phyloP scores from a whole-genome alignment of 129 eudicot genomes.

The Saposhnikovia divaricata region DNA sequence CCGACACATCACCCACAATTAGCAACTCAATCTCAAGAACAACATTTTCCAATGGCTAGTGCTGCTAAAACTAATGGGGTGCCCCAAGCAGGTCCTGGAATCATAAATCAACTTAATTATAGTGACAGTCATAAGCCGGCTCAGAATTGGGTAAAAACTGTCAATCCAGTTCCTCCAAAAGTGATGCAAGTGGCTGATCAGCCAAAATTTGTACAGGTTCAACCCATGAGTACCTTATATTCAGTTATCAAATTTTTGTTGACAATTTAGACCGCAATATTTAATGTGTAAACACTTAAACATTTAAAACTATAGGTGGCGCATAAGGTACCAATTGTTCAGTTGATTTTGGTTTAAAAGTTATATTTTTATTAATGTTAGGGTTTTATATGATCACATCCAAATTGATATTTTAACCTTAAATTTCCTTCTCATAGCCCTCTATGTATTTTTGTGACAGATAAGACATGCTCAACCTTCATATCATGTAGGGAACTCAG shows the following conservation, averaged over 20 bases:
- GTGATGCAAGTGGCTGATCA: background rate
- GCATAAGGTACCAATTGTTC: background rate
- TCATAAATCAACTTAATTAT: constrained; percentile 18
- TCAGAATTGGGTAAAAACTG: constrained; percentile 20
- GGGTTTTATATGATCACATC: background rate
- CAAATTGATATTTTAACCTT: background rate
- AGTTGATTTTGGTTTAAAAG: background rate
- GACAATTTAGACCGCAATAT: background rate
- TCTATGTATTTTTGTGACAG: constrained; percentile 14
- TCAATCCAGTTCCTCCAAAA: constrained; percentile 13
- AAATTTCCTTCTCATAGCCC: background rate
- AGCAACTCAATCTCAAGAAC: constrained; percentile 25
- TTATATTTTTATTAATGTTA: background rate
- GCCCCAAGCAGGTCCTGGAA: constrained; percentile 7
- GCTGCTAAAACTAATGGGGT: constrained; percentile 8
- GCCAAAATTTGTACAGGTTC: constrained; percentile 19
- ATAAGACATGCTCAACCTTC: constrained; percentile 22
- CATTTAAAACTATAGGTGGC: background rate
- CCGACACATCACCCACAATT: constrained; percentile 24
- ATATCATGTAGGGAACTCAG: constrained; percentile 25
- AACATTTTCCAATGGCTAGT: constrained; percentile 12
- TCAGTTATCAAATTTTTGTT: background rate
- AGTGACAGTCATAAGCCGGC: constrained; percentile 20
- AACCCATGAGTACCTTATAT: background rate
- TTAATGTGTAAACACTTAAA: background rate